Conservation (phyloP, 129 eudicot species). For the Pulicaria dysenterica region DNA sequence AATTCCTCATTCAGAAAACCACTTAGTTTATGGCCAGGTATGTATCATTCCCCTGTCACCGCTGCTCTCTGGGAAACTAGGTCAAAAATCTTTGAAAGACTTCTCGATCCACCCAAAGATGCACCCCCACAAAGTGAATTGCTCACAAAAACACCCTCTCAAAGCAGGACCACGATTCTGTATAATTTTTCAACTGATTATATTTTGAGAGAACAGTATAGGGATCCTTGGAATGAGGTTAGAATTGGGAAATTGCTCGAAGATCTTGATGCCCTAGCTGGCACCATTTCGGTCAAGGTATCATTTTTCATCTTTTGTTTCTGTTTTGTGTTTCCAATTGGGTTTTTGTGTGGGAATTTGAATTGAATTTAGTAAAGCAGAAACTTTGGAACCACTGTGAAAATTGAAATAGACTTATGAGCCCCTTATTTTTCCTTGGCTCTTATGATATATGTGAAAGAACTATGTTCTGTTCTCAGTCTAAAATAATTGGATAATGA, state of each 20-base stretch:
- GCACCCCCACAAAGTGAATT: conserved; percentile 85
- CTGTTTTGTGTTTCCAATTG: not conserved
- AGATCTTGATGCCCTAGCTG: conserved; percentile 99
- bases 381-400: no score
- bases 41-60: conserved; percentile 99
- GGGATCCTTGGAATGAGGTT: conserved; percentile 99
- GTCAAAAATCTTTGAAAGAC: conserved; percentile 71
- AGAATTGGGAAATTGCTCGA: conserved; percentile 97
- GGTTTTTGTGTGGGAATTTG: not conserved
- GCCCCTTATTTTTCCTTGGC: no score
- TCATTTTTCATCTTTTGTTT: not conserved
- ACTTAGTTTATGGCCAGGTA: conserved; percentile 92
- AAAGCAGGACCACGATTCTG: conserved; percentile 68
- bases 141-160: conserved; percentile 74
- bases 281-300: conserved; percentile 96
- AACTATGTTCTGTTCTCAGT: no score
- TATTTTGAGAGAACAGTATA: conserved; percentile 90
- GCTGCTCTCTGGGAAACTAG: conserved; percentile 95
- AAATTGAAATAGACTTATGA: no score
- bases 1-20: conserved; percentile 55
- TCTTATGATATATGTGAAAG: no score
- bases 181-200: conserved; percentile 84
- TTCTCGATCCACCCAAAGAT: conserved; percentile 76
- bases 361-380: no score
- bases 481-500: no score